phyloP scores from a whole-genome alignment of 257 asterid genomes.

The Cynanchum wilfordii region DNA sequence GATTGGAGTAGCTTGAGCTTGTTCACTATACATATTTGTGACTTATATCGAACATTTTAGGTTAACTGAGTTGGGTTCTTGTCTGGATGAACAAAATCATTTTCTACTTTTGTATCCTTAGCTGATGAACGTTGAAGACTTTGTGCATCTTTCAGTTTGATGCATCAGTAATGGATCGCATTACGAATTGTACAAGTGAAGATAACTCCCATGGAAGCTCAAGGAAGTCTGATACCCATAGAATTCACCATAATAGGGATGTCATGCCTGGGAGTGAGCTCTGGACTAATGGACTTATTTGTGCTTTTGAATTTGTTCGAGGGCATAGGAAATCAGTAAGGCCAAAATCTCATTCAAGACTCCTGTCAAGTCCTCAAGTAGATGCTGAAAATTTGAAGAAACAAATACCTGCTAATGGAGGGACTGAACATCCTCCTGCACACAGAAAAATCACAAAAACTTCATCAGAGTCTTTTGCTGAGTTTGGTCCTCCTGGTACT shows the following conservation, averaged over 20 bases:
- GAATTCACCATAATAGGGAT: constrained; percentile 45
- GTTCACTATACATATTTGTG: neutral
- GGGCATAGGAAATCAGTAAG: constrained; percentile 36
- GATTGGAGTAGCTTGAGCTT: neutral
- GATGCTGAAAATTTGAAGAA: constrained; percentile 27
- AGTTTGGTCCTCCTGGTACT: constrained; percentile 28
- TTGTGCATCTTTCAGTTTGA: neutral
- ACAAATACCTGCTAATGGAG: constrained; percentile 23
- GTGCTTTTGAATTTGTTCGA: constrained; percentile 80
- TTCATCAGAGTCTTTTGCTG: constrained; percentile 38
- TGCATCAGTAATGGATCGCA: constrained; percentile 9
- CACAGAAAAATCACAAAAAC: constrained; percentile 20
- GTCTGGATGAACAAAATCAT: neutral
- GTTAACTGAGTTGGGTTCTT: neutral
- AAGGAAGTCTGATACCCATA: constrained; percentile 47
- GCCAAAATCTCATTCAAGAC: constrained; percentile 36
- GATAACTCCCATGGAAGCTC: constrained; percentile 33
- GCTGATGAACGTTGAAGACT: neutral
- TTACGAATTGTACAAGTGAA: constrained; percentile 37
- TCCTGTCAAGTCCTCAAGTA: constrained; percentile 22
- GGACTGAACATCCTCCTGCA: constrained; percentile 21
- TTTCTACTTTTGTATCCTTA: neutral
- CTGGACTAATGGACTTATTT: constrained; percentile 90
- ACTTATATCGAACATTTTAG: neutral
- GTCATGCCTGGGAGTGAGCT: constrained; percentile 50